phyloP scores from a whole-genome alignment of 176 grass and related monocot genomes.

The Oryza glaberrima region DNA sequence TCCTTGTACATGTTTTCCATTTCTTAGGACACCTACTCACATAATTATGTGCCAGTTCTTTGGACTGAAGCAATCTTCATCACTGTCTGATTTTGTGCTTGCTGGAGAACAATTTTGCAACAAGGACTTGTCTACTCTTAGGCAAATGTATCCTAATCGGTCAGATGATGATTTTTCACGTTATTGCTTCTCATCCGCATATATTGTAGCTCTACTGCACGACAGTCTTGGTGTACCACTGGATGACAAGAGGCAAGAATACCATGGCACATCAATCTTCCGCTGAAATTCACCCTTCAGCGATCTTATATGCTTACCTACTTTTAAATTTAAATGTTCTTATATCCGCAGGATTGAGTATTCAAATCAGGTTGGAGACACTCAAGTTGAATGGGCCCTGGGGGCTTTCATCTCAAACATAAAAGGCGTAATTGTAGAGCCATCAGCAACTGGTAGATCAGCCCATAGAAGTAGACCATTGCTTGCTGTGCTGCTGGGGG shows the following conservation, averaged over 20 bases:
- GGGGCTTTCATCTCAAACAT: slow-evolving; percentile 71
- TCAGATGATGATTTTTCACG: slow-evolving; percentile 70
- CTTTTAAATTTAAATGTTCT: background rate
- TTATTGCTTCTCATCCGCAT: slow-evolving; percentile 96
- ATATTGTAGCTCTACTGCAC: slow-evolving; percentile 85
- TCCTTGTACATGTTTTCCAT: background rate
- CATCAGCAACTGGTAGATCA: slow-evolving; percentile 5
- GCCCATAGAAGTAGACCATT: slow-evolving; percentile 37
- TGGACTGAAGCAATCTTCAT: slow-evolving; percentile 65
- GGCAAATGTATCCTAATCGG: slow-evolving; percentile 58
- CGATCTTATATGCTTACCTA: slow-evolving; percentile 1
- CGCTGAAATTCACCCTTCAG: slow-evolving; percentile 29
- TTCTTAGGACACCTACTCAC: slow-evolving; percentile 10
- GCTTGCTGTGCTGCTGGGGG: slow-evolving; percentile 39
- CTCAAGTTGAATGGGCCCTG: slow-evolving; percentile 77
- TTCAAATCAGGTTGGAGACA: slow-evolving; percentile 65
- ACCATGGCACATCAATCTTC: slow-evolving; percentile 25
- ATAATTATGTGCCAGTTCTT: slow-evolving; percentile 62
- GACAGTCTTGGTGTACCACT: slow-evolving; percentile 70
- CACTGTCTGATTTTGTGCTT: slow-evolving; percentile 65
- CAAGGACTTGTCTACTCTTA: slow-evolving; percentile 65
- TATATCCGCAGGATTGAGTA: slow-evolving; percentile 69
- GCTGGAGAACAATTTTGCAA: slow-evolving; percentile 82
- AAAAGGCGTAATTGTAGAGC: slow-evolving; percentile 17
- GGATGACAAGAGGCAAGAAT: slow-evolving; percentile 71